Evolutionary conservation across 441 rosid species (phyloP), one percentile per base, ranked within the genome.

Genomic region (Dalechampia spathulata): DNA sequence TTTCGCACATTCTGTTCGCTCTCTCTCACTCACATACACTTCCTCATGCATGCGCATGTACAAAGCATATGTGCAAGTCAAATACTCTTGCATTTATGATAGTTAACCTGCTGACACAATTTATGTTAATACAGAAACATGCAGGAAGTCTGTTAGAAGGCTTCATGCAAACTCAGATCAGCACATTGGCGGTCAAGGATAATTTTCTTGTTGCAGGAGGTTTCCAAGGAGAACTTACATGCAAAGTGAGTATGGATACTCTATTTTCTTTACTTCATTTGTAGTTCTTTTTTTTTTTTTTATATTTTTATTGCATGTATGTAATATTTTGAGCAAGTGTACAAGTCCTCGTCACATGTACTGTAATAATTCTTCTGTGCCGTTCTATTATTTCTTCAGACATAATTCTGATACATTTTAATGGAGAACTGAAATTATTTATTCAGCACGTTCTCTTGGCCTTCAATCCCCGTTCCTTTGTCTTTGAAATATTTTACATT

Each of bases 181-280:
- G 98, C 60, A 91, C 98, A 2, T 78, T 91, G 52, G 95, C 96
- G 9, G 98, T 90, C 15, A 83, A 77, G 71, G 95, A 85, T 64
- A 82, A 80, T 41, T 80, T 85, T 66, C 77, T 91, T 47, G 91
- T 87, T 54, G 98, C 96, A 22, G 98, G 98, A 19, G 98, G 98
- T 17, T 87, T 88, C 74, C 96, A 82, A 56, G 98, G 98, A 68
- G 98, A 88, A 63, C 86, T 91, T 43, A 86, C 81, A 57, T 91
- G 96, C 78, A 88, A 88, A 85, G 98, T 91, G 63, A 68, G 61
- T 60, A 13, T 10, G 5, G 2, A 5, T 10, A 34, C 2, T 26
- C 38, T 51, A 6, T 15, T 26, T 37, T 54, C 22, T 27, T 19
- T 23, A 36, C 19, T 6, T 49, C 27, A 26, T 1, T 7, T 9